Base-by-base conservation (phyloP, 352 stramenopile genomes). In the Plasmopara halstedii region DNA sequence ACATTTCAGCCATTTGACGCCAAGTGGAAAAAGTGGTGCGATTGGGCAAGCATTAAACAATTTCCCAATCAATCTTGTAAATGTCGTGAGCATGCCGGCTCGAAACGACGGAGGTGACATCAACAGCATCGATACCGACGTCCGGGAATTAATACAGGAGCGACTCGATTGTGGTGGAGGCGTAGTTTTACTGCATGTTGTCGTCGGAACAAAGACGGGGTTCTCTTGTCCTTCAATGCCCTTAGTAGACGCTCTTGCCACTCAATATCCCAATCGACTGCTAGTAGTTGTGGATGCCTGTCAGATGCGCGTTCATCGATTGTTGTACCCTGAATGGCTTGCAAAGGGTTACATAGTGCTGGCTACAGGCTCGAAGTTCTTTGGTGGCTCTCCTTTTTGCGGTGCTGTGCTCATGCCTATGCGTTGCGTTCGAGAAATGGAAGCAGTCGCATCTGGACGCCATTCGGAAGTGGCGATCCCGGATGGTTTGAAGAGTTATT, bases 321-420 rank as follows among this genome's bases (percentile, higher is more conserved):
- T 50, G 6, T 45, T 74, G 13, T 83, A 91, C 47, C 64, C 67
- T 42, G 64, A 83, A 54, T 94, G 89, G 53, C 47, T 54, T 2
- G 37, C 50, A 15, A 75, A 72, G 15, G 77, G 79, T 3, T 94
- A 82, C 37, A 45, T 94, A 3, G 80, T 78, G 23, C 64, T 95
- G 11, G 66, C 88, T 17, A 95, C 85, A 2, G 83, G 81, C 21
- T 94, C 81, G 36, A 95, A 95, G 59, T 95, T 93, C 54, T 95
- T 88, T 41, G 81, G 68, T 13, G 85, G 81, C 6, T 82, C 79
- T 0, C 85, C 85, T 2, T 95, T 95, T 53, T 91, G 81, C 37
- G 85, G 85, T 43, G 79, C 76, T 3, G 74, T 94, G 37, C 47
- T 94, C n/a, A 56, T 94, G 50, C 81, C 85, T 0, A 82, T 81